A percentile compares a stretch with the other conserved stretches of the same genome.
phyloP scores from a whole-genome alignment of 805 yeast genomes.

The Cyberlindnera mrakii region DNA sequence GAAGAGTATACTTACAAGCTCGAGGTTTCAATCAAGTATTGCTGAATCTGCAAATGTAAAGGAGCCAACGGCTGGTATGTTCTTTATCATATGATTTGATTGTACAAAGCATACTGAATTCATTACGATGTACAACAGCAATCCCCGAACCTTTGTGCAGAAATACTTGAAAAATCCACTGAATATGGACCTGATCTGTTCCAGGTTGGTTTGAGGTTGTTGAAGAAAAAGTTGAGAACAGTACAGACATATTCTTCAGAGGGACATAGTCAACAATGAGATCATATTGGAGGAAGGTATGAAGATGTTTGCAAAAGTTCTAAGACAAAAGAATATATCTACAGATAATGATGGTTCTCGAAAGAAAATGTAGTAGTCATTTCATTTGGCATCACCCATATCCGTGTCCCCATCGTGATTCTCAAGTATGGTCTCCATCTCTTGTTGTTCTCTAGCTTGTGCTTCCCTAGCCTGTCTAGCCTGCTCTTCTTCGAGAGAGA shows the following conservation, averaged over 20 bases:
- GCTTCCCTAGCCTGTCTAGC: conserved; percentile 77
- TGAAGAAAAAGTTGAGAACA: neutral
- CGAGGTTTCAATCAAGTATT: conserved; percentile 69
- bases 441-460: conserved; percentile 4
- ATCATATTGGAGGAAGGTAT: neutral
- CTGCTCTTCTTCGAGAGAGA: conserved; percentile 92
- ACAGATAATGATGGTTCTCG: too few relatives aligned
- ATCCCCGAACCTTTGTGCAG: conserved; percentile 55
- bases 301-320: neutral
- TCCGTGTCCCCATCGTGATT: conserved; percentile 3
- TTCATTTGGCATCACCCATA: conserved; percentile 3
- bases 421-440: conserved; percentile 11
- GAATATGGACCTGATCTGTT: conserved; percentile 53
- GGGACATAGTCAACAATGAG: neutral
- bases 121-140: conserved; percentile 42
- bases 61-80: conserved; percentile 77
- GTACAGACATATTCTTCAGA: conserved; percentile 1
- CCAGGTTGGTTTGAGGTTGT: conserved; percentile 30
- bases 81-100: conserved; percentile 53
- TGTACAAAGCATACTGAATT: conserved; percentile 33
- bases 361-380: too few relatives aligned
- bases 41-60: conserved; percentile 44
- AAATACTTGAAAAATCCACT: conserved; percentile 50
- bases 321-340: neutral
- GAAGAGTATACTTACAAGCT: conserved; percentile 77